These are phyloP conservation scores for Pseudogymnoascus sp. DNA, from an alignment of 2,329 filamentous ascomycete genomes.

Conservation along the genomic window DNA sequence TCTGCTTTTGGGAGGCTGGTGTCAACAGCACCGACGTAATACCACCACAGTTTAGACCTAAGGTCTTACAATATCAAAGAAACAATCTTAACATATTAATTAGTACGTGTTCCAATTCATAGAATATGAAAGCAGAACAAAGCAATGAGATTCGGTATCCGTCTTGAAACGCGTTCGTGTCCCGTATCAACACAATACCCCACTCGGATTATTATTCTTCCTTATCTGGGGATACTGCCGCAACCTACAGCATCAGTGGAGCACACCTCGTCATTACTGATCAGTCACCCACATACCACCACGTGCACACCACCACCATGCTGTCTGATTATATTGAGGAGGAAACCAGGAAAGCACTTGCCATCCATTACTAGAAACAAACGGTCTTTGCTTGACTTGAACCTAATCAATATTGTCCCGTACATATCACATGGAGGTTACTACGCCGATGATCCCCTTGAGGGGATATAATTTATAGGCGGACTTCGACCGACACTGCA, in stretches of 20 bases:
- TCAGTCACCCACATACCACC: not conserved
- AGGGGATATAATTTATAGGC: not conserved
- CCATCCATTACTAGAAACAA: not conserved
- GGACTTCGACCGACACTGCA: not conserved
- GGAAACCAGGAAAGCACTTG: not conserved
- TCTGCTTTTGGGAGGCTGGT: not conserved
- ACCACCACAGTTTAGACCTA: not conserved
- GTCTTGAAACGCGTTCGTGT: conserved; percentile 1
- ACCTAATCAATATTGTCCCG: not conserved
- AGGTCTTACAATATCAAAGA: not conserved
- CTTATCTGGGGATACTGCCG: not conserved
- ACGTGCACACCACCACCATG: not conserved
- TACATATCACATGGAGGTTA: not conserved
- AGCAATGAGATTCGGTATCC: not conserved
- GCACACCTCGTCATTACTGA: not conserved
- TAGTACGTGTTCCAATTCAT: not conserved
- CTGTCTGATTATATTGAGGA: not conserved
- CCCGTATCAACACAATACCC: not conserved
- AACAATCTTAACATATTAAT: conserved; percentile 4
- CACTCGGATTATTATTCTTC: conserved; percentile 1
- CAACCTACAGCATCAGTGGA: too few relatives aligned
- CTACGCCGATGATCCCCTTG: not conserved
- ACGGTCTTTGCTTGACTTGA: not conserved
- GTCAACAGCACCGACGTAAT: not conserved
- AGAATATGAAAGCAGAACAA: not conserved